Percentiles rank a stretch among this genome's conserved stretches.
phyloP scores from a whole-genome alignment of 768 basidiomycete species.

The Glaciozyma martinii region DNA sequence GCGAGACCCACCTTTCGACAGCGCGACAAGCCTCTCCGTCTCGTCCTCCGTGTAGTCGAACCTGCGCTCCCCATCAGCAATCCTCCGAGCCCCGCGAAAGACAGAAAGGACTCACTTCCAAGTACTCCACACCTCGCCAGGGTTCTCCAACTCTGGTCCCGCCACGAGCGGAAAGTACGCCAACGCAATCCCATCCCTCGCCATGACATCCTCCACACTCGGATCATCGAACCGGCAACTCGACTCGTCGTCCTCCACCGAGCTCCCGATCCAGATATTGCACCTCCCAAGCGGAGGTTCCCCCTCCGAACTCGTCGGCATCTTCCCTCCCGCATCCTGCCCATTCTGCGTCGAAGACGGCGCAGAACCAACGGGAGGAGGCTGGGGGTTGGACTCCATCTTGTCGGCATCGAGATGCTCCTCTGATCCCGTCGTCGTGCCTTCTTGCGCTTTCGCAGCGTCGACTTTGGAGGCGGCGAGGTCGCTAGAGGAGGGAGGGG shows the following conservation, averaged over 20 bases:
- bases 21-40: conserved; percentile 11
- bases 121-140: not conserved
- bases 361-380: conserved; percentile 15
- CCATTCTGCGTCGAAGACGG: not conserved
- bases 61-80: conserved; percentile 15
- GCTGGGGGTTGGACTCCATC: conserved; percentile 14
- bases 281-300: conserved; percentile 17
- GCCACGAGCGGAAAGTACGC: conserved; percentile 6
- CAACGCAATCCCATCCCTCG: conserved; percentile 23
- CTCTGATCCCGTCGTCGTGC: not conserved
- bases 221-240: conserved; percentile 21
- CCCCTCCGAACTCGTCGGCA: not conserved
- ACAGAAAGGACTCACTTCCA: not conserved
- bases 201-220: conserved; percentile 4
- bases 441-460: conserved; percentile 24
- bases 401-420: conserved; percentile 1
- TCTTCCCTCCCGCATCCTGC: conserved; percentile 1
- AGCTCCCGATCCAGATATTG: conserved; percentile 31
- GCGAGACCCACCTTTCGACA: conserved; percentile 12
- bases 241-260: not conserved
- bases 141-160: not conserved
- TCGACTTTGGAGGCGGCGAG: conserved; percentile 12
- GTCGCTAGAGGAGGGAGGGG: conserved; percentile 11
- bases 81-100: not conserved
- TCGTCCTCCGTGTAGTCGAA: conserved; percentile 25